phyloP scores from a whole-genome alignment of 164 flowering plant genomes.

The Tinospora cordifolia region DNA sequence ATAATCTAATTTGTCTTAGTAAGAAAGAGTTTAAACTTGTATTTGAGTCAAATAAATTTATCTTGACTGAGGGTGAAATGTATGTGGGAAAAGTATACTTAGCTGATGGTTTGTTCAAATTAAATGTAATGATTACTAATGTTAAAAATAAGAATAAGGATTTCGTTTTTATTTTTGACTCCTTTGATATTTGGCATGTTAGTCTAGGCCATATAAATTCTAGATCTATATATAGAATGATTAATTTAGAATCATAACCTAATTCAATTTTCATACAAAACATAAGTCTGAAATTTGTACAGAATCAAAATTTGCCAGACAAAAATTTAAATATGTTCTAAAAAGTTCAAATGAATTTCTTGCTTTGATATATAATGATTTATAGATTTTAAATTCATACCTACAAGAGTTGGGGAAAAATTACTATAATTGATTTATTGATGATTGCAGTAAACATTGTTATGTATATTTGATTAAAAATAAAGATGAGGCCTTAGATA shows the following conservation, averaged over 20 bases:
- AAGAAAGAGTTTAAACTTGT: background rate
- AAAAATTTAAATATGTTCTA: background rate
- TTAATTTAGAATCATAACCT: no score
- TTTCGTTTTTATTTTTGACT: background rate
- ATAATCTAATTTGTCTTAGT: no score
- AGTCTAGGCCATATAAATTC: background rate
- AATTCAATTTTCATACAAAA: no score
- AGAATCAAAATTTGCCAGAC: conserved; percentile 3
- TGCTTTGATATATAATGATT: background rate
- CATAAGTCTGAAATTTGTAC: no score
- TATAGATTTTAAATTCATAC: background rate
- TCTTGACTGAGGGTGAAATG: background rate
- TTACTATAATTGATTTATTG: background rate
- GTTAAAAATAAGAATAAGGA: background rate
- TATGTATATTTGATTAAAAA: background rate
- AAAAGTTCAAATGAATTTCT: background rate
- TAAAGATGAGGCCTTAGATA: background rate
- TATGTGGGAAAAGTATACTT: background rate
- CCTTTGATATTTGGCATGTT: no score
- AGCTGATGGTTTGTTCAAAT: background rate
- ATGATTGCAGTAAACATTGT: background rate
- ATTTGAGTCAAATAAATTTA: background rate
- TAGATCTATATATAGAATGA: no score
- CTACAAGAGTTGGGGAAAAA: background rate
- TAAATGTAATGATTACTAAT: no score